Evolutionary conservation across 208 protist species (phyloP).

Genomic region (Wallacemonas sp.): DNA sequence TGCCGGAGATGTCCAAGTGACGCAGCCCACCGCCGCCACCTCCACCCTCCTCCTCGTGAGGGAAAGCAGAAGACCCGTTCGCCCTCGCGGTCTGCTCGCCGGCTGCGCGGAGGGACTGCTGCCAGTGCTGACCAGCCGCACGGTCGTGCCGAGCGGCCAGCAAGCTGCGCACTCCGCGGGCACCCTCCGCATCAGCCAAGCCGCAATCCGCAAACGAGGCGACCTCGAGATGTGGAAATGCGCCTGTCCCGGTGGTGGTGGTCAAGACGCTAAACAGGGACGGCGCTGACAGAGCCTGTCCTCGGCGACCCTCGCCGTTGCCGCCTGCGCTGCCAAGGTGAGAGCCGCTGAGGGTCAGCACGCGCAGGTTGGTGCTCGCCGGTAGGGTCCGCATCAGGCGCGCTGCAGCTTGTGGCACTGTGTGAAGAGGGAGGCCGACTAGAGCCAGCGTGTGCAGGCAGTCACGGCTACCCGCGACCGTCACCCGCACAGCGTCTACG

Average conservation of each 20-base stretch:
- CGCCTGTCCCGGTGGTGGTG: slow-evolving; percentile 3
- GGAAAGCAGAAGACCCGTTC: background rate
- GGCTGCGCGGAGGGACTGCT: slow-evolving; percentile 37
- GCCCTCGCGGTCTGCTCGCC: background rate
- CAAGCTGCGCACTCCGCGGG: slow-evolving; percentile 40
- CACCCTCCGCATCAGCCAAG: slow-evolving; percentile 45
- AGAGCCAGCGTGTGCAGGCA: slow-evolving; percentile 17
- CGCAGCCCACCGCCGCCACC: slow-evolving; percentile 22
- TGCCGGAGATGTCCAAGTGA: slow-evolving; percentile 56
- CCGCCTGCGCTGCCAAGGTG: slow-evolving; percentile 5
- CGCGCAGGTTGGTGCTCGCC: slow-evolving; percentile 32
- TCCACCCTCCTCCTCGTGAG: background rate
- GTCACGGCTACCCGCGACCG: background rate
- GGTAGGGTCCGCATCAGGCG: slow-evolving; percentile 42
- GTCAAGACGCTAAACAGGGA: slow-evolving; percentile 25
- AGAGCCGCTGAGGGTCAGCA: slow-evolving; percentile 36
- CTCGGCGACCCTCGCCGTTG: slow-evolving; percentile 12
- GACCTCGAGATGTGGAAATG: slow-evolving; percentile 49
- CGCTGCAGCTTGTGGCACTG: slow-evolving; percentile 17
- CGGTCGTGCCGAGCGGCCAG: slow-evolving; percentile 25
- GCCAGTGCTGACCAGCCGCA: slow-evolving; percentile 30
- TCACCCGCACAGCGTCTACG: slow-evolving; percentile 33
- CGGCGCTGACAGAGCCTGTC: slow-evolving; percentile 15
- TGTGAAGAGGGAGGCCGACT: slow-evolving; percentile 16
- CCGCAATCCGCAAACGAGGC: slow-evolving; percentile 60